Conservation (phyloP, 31 red algal genomes). For the Bonnemaisonia californica region DNA sequence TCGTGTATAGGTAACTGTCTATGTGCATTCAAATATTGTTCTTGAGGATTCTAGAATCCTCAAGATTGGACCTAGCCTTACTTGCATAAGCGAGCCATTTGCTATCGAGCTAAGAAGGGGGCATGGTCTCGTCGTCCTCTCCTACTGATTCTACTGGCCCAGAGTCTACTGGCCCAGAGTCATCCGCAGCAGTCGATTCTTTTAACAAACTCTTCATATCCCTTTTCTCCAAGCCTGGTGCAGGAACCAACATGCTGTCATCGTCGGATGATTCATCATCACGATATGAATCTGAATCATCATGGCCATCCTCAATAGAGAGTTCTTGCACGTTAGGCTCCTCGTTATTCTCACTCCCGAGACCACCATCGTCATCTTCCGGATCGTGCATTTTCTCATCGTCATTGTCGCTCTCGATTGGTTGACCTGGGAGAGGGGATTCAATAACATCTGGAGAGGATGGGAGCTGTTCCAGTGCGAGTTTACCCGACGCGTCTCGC, state of each 20-base stretch:
- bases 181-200: conserved; percentile 14
- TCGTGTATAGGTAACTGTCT: too few relatives aligned
- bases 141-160: not conserved
- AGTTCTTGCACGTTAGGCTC: not conserved
- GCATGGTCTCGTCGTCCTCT: not conserved
- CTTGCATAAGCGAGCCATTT: too few relatives aligned
- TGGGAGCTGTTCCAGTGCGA: not conserved
- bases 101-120: not conserved
- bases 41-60: too few relatives aligned
- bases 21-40: too few relatives aligned
- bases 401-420: not conserved
- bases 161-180: not conserved
- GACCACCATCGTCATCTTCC: conserved; percentile 3
- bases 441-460: not conserved
- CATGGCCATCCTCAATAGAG: not conserved
- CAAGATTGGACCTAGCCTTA: too few relatives aligned
- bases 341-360: conserved; percentile 2
- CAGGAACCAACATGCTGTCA: conserved; percentile 47
- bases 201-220: conserved; percentile 52
- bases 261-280: conserved; percentile 40
- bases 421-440: not conserved
- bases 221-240: conserved; percentile 35
- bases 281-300: not conserved
- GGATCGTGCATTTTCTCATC: conserved; percentile 4
- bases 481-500: not conserved